Evolutionary conservation across 805 yeast species (phyloP), one percentile per base, ranked within the genome.

Genomic region (Dipodascopsis uninucleata): DNA sequence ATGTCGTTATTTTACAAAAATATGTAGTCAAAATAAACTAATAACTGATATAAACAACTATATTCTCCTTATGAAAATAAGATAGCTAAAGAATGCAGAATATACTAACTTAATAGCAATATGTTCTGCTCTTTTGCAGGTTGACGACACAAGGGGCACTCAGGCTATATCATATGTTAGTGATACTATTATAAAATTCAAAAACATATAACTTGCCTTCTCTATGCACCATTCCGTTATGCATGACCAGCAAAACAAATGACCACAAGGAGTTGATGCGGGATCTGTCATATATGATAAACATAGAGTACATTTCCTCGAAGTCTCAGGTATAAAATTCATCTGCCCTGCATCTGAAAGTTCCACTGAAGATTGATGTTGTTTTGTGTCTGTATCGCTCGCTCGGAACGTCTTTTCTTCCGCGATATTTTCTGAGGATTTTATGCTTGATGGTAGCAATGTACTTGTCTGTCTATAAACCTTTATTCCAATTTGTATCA

Each of bases 111-210:
- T 41, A 83, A 61, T 0, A 85, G 80, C 32, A 86, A 66, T 40
- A 86, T 60, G 50, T 79, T 76, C 61, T 80, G 82, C 56, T 75
- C 82, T 23, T 71, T 66, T 39, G 86, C 74, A 20, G 69, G 72
- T 53, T 82, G 93, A 42, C 97, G 66, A 60, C 97, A 93, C 22
- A 93, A 68, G 0, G 98, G 97, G 61, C 98, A 90, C 59, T 88
- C 96, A 0, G 87, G 81, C 48, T 36, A 21, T 17, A 24, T 10
- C 3, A n/a, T n/a, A 24, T 23, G 14, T 36, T 16, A 36, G 36
- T 36, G 14, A 5, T 9, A n/a, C 21, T 23, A 9, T 22, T 22
- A 17, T 8, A 18, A 14, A 7, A 36, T 1, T 3, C 7, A 4
- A 5, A 5, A 8, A n/a, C 4, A n/a, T 14, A 18, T 34, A 7